A percentile compares a stretch with the other conserved stretches of the same genome.
Conservation (phyloP, 257 asterid species). For the Craterostigma plantagineum region DNA sequence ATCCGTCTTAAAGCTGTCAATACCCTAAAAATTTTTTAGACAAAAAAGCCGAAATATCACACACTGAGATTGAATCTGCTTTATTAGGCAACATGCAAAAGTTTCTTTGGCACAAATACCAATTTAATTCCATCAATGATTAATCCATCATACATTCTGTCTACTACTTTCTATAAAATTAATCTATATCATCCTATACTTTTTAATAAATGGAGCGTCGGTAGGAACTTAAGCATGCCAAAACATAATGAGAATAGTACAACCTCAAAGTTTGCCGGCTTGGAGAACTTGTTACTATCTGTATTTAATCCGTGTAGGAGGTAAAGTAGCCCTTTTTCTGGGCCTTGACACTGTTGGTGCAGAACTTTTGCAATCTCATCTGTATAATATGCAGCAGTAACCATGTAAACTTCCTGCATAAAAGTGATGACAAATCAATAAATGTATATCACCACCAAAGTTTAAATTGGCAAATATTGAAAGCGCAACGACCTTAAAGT, state of each 20-base stretch:
- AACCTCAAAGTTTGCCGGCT: conserved; percentile 87
- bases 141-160: no score
- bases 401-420: conserved; percentile 70
- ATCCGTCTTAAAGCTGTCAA: conserved; percentile 56
- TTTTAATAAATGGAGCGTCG: no score
- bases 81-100: background rate
- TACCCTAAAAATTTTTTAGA: conserved; percentile 36
- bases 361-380: conserved; percentile 65
- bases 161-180: no score
- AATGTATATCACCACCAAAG: background rate
- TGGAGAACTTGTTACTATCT: conserved; percentile 66
- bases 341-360: conserved; percentile 37
- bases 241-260: conserved; percentile 5
- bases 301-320: conserved; percentile 88
- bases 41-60: conserved; percentile 1
- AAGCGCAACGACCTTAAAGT: conserved; percentile 51
- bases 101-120: background rate
- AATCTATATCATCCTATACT: no score
- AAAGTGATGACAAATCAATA: conserved; percentile 12
- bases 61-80: conserved; percentile 3
- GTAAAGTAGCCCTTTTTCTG: conserved; percentile 58
- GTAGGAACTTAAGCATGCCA: background rate
- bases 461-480: background rate
- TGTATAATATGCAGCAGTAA: conserved; percentile 32
- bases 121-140: no score